Evolutionary conservation across 768 basidiomycete genomes (phyloP), one percentile per base, ranked within the genome.

Genomic region (Lentinula aciculospora): DNA sequence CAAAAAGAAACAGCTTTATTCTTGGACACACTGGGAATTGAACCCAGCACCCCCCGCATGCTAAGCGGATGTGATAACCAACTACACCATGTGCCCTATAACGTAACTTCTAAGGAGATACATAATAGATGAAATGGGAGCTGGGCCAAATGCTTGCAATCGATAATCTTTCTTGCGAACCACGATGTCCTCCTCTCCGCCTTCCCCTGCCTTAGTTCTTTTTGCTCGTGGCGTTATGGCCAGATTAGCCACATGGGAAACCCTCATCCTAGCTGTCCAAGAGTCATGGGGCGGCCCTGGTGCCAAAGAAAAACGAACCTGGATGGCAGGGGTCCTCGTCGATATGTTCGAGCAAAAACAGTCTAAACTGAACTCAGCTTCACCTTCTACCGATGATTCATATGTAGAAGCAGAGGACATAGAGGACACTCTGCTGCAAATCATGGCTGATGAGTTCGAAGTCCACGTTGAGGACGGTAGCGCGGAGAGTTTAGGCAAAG

Each of bases 211-310:
- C 4, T 77, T 83, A 10, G 67, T 92, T 42, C 80, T 92, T 58
- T 95, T 97, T 64, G 94, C 95, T 12, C 85, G 93, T 21, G 92
- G 93, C 2, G 83, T 89, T 3, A 80, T 96, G 58, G 86, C 94
- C 25, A 81, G 94, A 54, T 80, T 98, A 49, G 78, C 80, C 12
- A 74, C 86, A 56, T 98, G 95, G 95, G 82, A 90, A 45, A 91
- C 86, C 2, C 81, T 98, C 27, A 86, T 88, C 40, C 75, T 96
- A 65, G 95, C 94, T 32, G 84, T 98, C 36, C 83, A 88, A 61
- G 83, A 94, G 64, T 72, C 76, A 61, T 96, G 94, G 94, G 95
- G 94, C 27, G 94, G 94, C 3, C 81, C 88, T 19, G 82, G 83
- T 27, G 75, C 74, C n/a, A 56, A 66, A 1, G 74, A 80, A 56